Evolutionary conservation across 768 basidiomycete species (phyloP).

Genomic region (Xerocomellus chrysenteron): DNA sequence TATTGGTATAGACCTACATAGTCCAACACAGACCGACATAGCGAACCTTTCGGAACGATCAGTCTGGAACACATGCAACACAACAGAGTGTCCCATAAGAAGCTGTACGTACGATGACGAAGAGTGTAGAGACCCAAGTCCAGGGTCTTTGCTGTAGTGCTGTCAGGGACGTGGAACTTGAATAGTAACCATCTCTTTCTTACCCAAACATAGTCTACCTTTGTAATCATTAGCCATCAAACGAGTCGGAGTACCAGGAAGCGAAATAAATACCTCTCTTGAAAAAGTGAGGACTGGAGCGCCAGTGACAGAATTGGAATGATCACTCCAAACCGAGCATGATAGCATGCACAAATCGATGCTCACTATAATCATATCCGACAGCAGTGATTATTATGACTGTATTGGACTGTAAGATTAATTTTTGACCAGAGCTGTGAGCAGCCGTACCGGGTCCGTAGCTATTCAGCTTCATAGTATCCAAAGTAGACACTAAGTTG

Average conservation of each 20-base stretch:
- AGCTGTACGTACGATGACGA: slow-evolving; percentile 7
- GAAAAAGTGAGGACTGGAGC: slow-evolving; percentile 12
- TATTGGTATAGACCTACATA: slow-evolving; percentile 1
- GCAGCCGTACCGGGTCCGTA: neutral
- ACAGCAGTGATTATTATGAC: neutral
- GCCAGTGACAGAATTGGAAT: neutral
- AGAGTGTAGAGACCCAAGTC: slow-evolving; percentile 12
- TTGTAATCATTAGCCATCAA: too few species aligned
- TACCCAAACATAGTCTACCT: slow-evolving; percentile 17
- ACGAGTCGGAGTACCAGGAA: too few species aligned
- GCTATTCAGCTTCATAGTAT: neutral
- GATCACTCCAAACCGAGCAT: neutral
- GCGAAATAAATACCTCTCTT: neutral
- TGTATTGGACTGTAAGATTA: neutral
- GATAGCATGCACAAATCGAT: neutral
- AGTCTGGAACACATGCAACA: neutral
- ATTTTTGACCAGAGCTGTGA: neutral
- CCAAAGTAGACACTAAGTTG: neutral
- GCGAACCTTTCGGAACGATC: slow-evolving; percentile 4
- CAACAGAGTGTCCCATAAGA: too few species aligned
- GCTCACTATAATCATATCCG: slow-evolving; percentile 12
- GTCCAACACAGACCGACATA: slow-evolving; percentile 7
- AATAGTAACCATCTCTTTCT: neutral
- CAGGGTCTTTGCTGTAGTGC: neutral
- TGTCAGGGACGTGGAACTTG: neutral